Evolutionary conservation across 2,329 filamentous ascomycete genomes (phyloP).

Genomic region (Penicillium decumbens): DNA sequence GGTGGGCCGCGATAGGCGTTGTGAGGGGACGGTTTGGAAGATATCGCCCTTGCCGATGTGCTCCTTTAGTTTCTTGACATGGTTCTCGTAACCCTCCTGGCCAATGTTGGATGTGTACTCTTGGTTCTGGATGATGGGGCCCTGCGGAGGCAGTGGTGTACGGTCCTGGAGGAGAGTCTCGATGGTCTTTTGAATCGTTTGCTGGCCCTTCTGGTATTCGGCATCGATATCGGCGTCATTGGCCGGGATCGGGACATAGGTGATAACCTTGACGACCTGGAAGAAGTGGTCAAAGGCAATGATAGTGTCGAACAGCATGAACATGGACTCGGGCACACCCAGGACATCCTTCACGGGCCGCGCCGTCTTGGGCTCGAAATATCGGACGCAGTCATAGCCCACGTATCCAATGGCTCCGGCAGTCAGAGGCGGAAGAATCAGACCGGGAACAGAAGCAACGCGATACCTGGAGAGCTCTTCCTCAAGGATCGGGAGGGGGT

Average conservation of each 20-base stretch:
- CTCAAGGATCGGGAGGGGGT: conserved; percentile 80
- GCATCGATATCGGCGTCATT: conserved; percentile 56
- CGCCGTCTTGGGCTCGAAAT: conserved; percentile 96
- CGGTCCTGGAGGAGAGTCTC: conserved; percentile 68
- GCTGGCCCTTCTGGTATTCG: conserved; percentile 65
- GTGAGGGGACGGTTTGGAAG: conserved; percentile 94
- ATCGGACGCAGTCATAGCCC: conserved; percentile 93
- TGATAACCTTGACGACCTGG: conserved; percentile 87
- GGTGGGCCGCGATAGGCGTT: conserved; percentile 85
- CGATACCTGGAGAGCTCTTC: conserved; percentile 71
- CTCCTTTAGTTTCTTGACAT: conserved; percentile 79
- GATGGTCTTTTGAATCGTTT: conserved; percentile 63
- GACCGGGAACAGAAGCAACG: conserved; percentile 75
- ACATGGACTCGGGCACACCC: conserved; percentile 84
- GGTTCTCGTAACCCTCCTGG: conserved; percentile 78
- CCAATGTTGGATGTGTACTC: conserved; percentile 92
- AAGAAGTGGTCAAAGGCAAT: conserved; percentile 93
- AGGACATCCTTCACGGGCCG: conserved; percentile 83
- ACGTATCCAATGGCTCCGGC: conserved; percentile 95
- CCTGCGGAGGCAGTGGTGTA: conserved; percentile 71
- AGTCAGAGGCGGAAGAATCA: conserved; percentile 78
- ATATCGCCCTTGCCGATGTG: conserved; percentile 92
- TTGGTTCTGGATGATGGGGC: conserved; percentile 65
- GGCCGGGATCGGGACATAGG: conserved; percentile 70
- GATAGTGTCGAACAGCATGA: conserved; percentile 95